A percentile compares a stretch with the other conserved stretches of the same genome.
phyloP scores from a whole-genome alignment of 2,329 filamentous ascomycete species.

The Sclerotinia glacialis region DNA sequence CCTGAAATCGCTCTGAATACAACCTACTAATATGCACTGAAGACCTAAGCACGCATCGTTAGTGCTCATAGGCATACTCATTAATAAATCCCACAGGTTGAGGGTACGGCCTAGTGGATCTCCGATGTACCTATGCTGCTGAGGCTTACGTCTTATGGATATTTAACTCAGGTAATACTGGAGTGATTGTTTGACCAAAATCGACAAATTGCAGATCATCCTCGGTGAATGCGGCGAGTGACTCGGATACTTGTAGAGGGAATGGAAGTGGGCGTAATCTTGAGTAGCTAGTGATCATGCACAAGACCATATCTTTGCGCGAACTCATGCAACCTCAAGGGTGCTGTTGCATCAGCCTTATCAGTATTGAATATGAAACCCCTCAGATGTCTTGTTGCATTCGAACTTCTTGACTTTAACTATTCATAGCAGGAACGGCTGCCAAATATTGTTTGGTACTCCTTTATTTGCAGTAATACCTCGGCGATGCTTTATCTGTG shows the following conservation, averaged over 20 bases:
- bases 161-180: conserved; percentile 1
- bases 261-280: background rate
- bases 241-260: background rate
- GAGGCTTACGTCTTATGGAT: conserved; percentile 10
- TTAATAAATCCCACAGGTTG: conserved; percentile 2
- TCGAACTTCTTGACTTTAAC: background rate
- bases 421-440: background rate
- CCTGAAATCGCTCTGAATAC: background rate
- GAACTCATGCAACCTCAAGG: conserved; percentile 18
- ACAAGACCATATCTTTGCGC: background rate
- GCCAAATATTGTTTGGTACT: background rate
- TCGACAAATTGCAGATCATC: background rate
- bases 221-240: conserved; percentile 2
- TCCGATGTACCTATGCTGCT: background rate
- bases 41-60: background rate
- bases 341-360: conserved; percentile 17
- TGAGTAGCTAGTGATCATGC: conserved; percentile 1
- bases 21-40: background rate
- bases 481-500: background rate
- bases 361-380: background rate
- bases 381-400: background rate
- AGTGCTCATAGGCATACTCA: background rate
- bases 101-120: background rate
- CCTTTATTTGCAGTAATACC: background rate
- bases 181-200: background rate